Base-by-base conservation (phyloP, 208 protist genomes). In the Leishmania martiniquensis region DNA sequence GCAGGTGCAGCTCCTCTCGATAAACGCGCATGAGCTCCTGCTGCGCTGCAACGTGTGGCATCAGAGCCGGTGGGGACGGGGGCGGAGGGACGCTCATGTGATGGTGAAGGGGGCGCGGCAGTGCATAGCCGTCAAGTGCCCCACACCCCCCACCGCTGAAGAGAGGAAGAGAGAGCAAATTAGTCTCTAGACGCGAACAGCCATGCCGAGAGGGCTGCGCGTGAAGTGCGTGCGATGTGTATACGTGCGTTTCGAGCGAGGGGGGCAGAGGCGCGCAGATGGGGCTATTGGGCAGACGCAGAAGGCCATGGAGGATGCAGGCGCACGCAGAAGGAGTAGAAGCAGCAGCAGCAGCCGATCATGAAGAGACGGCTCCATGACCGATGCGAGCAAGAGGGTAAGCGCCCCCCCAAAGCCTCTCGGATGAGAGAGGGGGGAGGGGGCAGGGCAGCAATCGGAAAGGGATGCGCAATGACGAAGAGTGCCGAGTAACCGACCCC, bases 11-110 rank as follows among this genome's bases (percentile, higher is more conserved):
- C 49, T 87, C 78, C 6, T 80, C 55, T 29, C 63, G 55, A 1
- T 77, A 54, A 6, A 86, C 47, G 34, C 75, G 68, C 34, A 80
- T 42, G 54, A 86, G 78, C 37, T 72, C 25, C 25, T 39, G 47
- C 34, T 75, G 74, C 29, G 76, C 69, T 74, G 47, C 65, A 32
- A 72, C 17, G 47, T 57, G 45, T 57, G 42, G 15, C 68, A 57
- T 52, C 47, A 47, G 68, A 22, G 47, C 68, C 32, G 68, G 3
- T 37, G 68, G n/a, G 68, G 68, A 51, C 65, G 42, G 25, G 42
- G 37, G 25, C 22, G 42, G 44, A 51, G 65, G 25, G 29, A 34
- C 25, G 42, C 42, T 69, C 65, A 69, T 69, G 37, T 51, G 65
- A n/a, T 66, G 60, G 12, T 67, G 2, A 37, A n/a, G 60, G 17